Base-by-base conservation (phyloP, 1,284 basidiomycete species). In the Dichomitus squalens region DNA sequence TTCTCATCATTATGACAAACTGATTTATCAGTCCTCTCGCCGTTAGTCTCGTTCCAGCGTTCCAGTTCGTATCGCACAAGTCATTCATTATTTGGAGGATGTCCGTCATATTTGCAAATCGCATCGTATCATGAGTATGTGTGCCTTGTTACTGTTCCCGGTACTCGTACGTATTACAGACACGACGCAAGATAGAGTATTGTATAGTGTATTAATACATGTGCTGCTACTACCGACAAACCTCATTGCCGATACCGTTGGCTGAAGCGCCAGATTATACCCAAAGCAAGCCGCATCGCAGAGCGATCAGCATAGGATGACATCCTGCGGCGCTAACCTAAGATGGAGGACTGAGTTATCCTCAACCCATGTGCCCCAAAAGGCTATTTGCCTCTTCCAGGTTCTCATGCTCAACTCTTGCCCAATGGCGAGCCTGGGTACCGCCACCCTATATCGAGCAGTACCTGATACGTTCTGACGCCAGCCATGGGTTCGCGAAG, bases 401-500 rank as follows among this genome's bases (percentile, higher is more conserved):
- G 53, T 60, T 60, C 57, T 52, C 59, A 57, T 14, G 35, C 58
- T 31, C 29, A 31, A 11, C 29, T 31, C 29, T 31, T 31, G 11
- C 11, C 29, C 61, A 58, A 54, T 57, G 60, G 55, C 53, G 46
- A 49, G 44, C 61, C 49, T 63, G 58, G 61, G 61, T 49, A 63
- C 43, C 31, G 52, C 55, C 51, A 46, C 52, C 39, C 58, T 55
- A 58, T 57, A 63, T 63, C 49, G 54, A 63, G 61, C 56, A 39
- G 54, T 40, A 50, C 54, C 60, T 52, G 53, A 47, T 55, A 44
- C 43, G 58, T 59, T 60, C 58, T 52, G 56, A 51, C 55, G 49
- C 49, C 21, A 41, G 35, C 18, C 14, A 29, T 54, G 54, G 58
- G 58, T 39, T 38, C 47, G 55, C 49, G 58, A 60, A 60, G 53